Evolutionary conservation across 1,284 basidiomycete genomes (phyloP).

Genomic region (Peniophora sp.): DNA sequence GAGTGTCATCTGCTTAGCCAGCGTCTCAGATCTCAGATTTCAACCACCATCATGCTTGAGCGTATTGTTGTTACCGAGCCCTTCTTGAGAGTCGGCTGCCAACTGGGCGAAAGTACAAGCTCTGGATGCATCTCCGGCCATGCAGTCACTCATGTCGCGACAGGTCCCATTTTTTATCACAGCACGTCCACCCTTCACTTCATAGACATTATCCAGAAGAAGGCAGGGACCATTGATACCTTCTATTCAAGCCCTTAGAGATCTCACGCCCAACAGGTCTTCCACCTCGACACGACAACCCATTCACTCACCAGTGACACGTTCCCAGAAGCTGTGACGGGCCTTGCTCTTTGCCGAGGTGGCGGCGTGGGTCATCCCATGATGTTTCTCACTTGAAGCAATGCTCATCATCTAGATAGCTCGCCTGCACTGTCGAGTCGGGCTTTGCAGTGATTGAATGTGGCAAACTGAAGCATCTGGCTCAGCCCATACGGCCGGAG

Average conservation of each 20-base stretch:
- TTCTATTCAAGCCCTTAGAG: neutral
- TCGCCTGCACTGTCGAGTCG: conserved; percentile 45
- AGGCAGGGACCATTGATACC: conserved; percentile 21
- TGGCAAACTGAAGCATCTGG: conserved; percentile 36
- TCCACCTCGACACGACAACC: conserved; percentile 39
- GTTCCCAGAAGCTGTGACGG: conserved; percentile 45
- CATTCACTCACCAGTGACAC: conserved; percentile 34
- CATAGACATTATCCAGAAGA: conserved; percentile 54
- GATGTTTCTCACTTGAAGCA: no score
- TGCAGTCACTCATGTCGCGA: conserved; percentile 1
- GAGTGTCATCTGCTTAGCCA: neutral
- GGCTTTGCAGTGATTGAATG: conserved; percentile 47
- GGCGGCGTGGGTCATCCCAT: conserved; percentile 35
- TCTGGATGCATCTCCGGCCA: neutral
- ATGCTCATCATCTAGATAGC: conserved; percentile 21
- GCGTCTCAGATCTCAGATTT: neutral
- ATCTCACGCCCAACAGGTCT: conserved; percentile 30
- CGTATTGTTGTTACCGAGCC: conserved; percentile 30
- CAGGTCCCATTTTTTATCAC: conserved; percentile 57
- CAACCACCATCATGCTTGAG: conserved; percentile 7
- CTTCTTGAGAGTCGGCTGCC: conserved; percentile 48
- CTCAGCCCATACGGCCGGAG: conserved; percentile 36
- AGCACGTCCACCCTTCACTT: conserved; percentile 50
- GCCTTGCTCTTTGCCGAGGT: conserved; percentile 40
- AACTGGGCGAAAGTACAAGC: conserved; percentile 52